Evolutionary conservation across 2,329 filamentous ascomycete species (phyloP).

Genomic region (Aspergillus spinulosporus): DNA sequence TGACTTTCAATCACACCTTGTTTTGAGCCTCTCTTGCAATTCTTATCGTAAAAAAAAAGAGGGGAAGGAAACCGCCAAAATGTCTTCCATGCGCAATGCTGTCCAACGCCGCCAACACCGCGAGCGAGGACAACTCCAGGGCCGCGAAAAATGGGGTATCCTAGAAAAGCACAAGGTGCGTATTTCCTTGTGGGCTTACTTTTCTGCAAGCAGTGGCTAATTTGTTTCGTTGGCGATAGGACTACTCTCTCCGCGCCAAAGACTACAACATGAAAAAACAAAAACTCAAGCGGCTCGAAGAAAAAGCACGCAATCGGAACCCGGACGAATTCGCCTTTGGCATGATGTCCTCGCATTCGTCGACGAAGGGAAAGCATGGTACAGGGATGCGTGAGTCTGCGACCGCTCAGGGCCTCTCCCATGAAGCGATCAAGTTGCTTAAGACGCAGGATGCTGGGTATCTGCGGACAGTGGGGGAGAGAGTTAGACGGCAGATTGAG

Average conservation of each 20-base stretch:
- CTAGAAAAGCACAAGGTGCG: constrained; percentile 90
- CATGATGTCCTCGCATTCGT: constrained; percentile 58
- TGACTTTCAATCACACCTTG: no score
- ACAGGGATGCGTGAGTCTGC: constrained; percentile 42
- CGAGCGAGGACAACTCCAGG: constrained; percentile 83
- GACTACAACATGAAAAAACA: constrained; percentile 64
- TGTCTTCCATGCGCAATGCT: constrained; percentile 62
- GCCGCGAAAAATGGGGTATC: constrained; percentile 82
- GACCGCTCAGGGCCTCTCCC: constrained; percentile 47
- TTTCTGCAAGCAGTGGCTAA: no score
- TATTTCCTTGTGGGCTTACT: no score
- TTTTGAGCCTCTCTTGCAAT: no score
- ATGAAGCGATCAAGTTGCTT: constrained; percentile 62
- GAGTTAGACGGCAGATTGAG: constrained; percentile 55
- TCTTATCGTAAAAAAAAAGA: no score
- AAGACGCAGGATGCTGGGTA: constrained; percentile 68
- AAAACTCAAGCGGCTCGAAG: constrained; percentile 58
- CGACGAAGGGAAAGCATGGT: constrained; percentile 45
- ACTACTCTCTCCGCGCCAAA: constrained; percentile 65
- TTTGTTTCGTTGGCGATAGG: constrained; percentile 38
- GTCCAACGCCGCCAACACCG: constrained; percentile 81
- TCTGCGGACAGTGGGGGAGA: constrained; percentile 58
- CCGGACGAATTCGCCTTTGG: constrained; percentile 68
- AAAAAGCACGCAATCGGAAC: constrained; percentile 62
- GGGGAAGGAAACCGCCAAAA: constrained; percentile 33